A percentile compares a stretch with the other conserved stretches of the same genome.
phyloP scores from a whole-genome alignment of 768 basidiomycete genomes.

The Collybia sp. region DNA sequence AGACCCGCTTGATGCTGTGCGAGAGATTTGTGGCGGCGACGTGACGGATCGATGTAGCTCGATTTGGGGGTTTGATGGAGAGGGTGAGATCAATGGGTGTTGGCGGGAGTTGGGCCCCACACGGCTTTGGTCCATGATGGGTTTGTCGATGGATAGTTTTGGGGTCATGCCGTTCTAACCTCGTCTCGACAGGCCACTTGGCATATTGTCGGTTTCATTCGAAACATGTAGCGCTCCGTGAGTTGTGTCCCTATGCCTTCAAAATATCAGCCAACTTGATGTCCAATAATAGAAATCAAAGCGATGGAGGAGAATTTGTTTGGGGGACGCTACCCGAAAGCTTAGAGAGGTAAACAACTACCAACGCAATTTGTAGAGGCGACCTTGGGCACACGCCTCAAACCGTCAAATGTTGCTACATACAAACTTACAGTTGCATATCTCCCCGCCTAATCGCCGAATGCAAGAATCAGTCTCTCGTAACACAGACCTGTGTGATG shows the following conservation, averaged over 20 bases:
- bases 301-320: conserved; percentile 45
- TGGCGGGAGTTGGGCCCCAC: conserved; percentile 41
- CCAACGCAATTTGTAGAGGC: no score
- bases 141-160: conserved; percentile 15
- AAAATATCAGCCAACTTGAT: background rate
- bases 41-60: conserved; percentile 33
- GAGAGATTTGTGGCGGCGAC: conserved; percentile 34
- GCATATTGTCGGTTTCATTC: conserved; percentile 52
- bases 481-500: no score
- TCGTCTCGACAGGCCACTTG: conserved; percentile 32
- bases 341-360: no score
- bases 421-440: no score
- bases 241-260: conserved; percentile 16
- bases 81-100: conserved; percentile 44
- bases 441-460: no score
- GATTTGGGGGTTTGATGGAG: conserved; percentile 51
- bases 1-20: conserved; percentile 27
- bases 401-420: no score
- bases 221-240: conserved; percentile 53
- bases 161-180: background rate
- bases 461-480: no score
- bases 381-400: no score
- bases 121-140: conserved; percentile 50
- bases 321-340: conserved; percentile 10
- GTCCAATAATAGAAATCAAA: conserved; percentile 43